Evolutionary conservation across 2,329 filamentous ascomycete genomes (phyloP).

Genomic region (Fusarium liriodendri): DNA sequence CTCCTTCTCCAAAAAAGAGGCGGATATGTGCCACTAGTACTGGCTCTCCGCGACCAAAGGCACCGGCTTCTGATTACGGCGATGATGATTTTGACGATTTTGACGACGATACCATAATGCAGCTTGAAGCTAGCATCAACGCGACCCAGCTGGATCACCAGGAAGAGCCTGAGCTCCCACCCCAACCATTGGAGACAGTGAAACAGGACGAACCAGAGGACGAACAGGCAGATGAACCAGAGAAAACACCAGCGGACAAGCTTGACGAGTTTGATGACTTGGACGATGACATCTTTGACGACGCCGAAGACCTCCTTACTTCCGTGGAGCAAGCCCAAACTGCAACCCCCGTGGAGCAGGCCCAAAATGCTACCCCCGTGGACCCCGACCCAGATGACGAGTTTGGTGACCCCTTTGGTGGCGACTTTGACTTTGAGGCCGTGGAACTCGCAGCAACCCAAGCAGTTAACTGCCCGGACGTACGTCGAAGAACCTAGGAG

Average conservation of each 20-base stretch:
- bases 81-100: slow-evolving; percentile 70
- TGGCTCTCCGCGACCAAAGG: slow-evolving; percentile 37
- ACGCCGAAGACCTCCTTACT: slow-evolving; percentile 51
- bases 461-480: slow-evolving; percentile 57
- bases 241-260: background rate
- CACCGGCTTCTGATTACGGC: slow-evolving; percentile 58
- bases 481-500: slow-evolving; percentile 49
- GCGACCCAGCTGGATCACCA: slow-evolving; percentile 42
- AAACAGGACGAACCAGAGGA: background rate
- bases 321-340: slow-evolving; percentile 31
- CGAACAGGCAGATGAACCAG: background rate
- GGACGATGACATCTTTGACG: slow-evolving; percentile 70
- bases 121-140: slow-evolving; percentile 60
- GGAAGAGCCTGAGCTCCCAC: background rate
- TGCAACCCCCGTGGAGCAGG: slow-evolving; percentile 2
- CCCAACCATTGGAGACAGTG: background rate
- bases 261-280: slow-evolving; percentile 73
- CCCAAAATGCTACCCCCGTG: background rate
- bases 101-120: slow-evolving; percentile 69
- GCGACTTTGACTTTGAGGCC: slow-evolving; percentile 83
- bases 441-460: slow-evolving; percentile 80
- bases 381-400: slow-evolving; percentile 44
- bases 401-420: slow-evolving; percentile 64
- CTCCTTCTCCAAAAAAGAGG: slow-evolving; percentile 59
- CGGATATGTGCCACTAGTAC: slow-evolving; percentile 34